Base-by-base conservation (phyloP, 257 asterid species). In the Gentiana macrophylla region DNA sequence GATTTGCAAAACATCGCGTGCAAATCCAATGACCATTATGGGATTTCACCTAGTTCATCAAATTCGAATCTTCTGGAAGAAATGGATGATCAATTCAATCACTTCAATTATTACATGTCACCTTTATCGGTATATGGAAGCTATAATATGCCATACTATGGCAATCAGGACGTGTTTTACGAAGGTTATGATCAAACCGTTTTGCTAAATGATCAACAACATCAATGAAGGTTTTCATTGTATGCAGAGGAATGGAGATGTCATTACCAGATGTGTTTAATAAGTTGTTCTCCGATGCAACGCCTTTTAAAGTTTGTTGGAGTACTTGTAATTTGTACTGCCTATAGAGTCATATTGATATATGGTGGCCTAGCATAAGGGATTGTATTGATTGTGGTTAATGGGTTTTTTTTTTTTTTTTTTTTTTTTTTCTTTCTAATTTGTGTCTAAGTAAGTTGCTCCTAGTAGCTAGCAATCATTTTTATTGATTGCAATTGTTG, bases 41-140 rank as follows among this genome's bases (percentile, higher is more conserved):
- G 71, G 51, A 54, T 62, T 63, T 68, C 84, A 50, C 71, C 72
- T 44, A 50, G 62, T 77, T 68, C 80, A 56, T 77, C 83, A 57
- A 70, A 57, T 75, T 71, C 71, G 8, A 70, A 67, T 59, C 61
- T 70, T 63, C 63, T 64, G 56, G 83, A 62, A 44, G 75, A 67
- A 59, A 67, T 48, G 50, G 63, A 70, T 50, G 72, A 67, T 35
- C 71, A 77, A 70, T 72, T 62, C 59, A 64, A 53, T 49, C 67
- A 49, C n/a, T 62, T 64, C 51, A 66, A 70, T 13, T 24, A 24
- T 24, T 57, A 56, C 60, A 38, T 65, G 63, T 71, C 78, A 6
- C 78, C 78, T 7, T 77, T 61, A 60, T 62, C 73, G 8, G 70
- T 66, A 32, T 62, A 67, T 9, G 80, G 71, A 59, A 68, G 56